These are phyloP conservation scores for Silene latifolia DNA, from an alignment of 148 eudicot species.

Conservation along the genomic window DNA sequence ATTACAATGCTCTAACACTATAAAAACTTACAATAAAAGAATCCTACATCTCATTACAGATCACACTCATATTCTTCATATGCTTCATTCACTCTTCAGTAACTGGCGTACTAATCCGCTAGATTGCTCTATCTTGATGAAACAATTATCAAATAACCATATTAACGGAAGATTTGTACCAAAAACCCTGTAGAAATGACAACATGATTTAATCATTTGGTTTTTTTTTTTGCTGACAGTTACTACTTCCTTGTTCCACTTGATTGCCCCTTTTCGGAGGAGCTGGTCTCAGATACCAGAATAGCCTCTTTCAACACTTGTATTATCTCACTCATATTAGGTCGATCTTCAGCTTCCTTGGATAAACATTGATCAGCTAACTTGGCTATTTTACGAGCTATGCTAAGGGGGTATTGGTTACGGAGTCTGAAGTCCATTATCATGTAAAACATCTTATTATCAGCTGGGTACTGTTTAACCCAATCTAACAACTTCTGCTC, in stretches of 20 bases:
- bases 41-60: background rate
- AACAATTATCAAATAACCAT: conserved; percentile 10
- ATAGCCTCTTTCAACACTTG: conserved; percentile 41
- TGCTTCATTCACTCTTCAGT: conserved; percentile 8
- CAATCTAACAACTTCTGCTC: conserved; percentile 60
- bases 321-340: conserved; percentile 47
- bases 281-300: conserved; percentile 28
- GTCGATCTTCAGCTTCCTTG: conserved; percentile 52
- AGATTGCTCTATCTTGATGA: background rate
- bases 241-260: background rate
- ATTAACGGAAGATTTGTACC: background rate
- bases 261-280: conserved; percentile 19
- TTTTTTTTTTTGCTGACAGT: background rate
- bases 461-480: conserved; percentile 61
- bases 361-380: conserved; percentile 56
- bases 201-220: background rate
- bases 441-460: conserved; percentile 46
- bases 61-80: background rate
- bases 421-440: conserved; percentile 57
- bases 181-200: no score
- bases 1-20: background rate
- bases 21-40: background rate
- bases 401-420: conserved; percentile 38
- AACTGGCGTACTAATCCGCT: background rate
- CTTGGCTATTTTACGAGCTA: conserved; percentile 51